Conservation (phyloP, 768 basidiomycete species). For the Psilocybe subaeruginosa region DNA sequence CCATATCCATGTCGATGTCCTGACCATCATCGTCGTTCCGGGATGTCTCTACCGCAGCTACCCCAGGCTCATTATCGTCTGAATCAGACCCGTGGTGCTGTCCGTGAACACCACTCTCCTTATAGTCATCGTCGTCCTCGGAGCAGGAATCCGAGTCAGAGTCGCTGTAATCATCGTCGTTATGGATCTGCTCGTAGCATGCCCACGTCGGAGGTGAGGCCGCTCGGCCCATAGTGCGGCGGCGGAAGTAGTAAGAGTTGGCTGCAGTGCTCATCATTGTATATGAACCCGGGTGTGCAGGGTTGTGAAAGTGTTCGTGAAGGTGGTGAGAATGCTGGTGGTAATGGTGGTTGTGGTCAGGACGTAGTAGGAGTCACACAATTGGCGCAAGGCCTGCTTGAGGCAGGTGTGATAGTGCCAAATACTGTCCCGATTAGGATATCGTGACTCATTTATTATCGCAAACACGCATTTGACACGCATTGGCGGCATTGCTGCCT, state of each 20-base stretch:
- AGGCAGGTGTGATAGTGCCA: slow-evolving; percentile 8
- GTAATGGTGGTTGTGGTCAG: slow-evolving; percentile 8
- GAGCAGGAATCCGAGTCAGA: slow-evolving; percentile 60
- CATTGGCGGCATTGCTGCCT: no score
- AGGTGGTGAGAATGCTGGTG: neutral
- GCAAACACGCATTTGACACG: neutral
- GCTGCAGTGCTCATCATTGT: slow-evolving; percentile 41
- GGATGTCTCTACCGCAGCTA: slow-evolving; percentile 17
- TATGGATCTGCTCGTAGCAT: slow-evolving; percentile 88
- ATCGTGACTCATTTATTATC: slow-evolving; percentile 8
- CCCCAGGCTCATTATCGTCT: slow-evolving; percentile 37
- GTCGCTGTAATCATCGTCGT: slow-evolving; percentile 64
- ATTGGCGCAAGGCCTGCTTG: slow-evolving; percentile 1
- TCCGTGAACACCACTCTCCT: slow-evolving; percentile 16
- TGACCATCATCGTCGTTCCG: slow-evolving; percentile 26
- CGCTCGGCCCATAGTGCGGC: slow-evolving; percentile 77
- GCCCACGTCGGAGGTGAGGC: slow-evolving; percentile 88
- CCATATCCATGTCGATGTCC: slow-evolving; percentile 59
- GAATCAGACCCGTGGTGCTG: slow-evolving; percentile 29
- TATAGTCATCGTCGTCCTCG: slow-evolving; percentile 75
- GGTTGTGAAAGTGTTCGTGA: slow-evolving; percentile 1
- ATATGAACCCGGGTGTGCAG: slow-evolving; percentile 1
- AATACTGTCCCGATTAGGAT: slow-evolving; percentile 2
- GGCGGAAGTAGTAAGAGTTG: slow-evolving; percentile 58
- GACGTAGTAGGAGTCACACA: slow-evolving; percentile 7